Conservation (phyloP, 78 protist genomes). For the Tieghemostelium lacteum region DNA sequence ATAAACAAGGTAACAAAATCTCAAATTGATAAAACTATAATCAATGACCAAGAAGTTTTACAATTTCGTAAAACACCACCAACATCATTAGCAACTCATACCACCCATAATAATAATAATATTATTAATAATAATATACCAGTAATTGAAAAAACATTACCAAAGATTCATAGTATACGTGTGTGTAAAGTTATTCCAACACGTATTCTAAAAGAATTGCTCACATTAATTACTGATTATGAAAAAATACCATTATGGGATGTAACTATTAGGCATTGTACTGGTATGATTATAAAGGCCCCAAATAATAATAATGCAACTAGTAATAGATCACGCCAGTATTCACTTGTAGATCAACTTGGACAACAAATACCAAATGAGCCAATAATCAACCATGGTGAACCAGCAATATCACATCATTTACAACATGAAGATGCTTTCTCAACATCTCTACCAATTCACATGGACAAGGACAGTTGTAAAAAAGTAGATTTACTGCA, state of each 20-base stretch:
- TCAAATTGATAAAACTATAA: conserved; percentile 25
- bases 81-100: neutral
- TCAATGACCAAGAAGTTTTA: neutral
- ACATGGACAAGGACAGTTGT: neutral
- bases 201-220: conserved; percentile 27
- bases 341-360: conserved; percentile 7
- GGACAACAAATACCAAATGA: neutral
- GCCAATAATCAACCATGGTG: neutral
- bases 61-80: neutral
- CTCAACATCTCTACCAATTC: too few species aligned
- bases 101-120: neutral
- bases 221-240: conserved; percentile 33
- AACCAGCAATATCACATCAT: too few species aligned
- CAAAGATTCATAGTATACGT: conserved; percentile 26
- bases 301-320: conserved; percentile 6
- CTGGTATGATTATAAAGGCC: conserved; percentile 47
- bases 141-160: neutral
- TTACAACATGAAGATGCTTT: too few species aligned
- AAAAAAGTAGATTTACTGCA: conserved; percentile 63
- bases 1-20: conserved; percentile 11
- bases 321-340: neutral
- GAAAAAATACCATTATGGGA: conserved; percentile 76
- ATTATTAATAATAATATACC: neutral
- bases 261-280: conserved; percentile 61
- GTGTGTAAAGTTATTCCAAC: conserved; percentile 43